Evolutionary conservation across 768 basidiomycete genomes (phyloP).

Genomic region (Leucosporidium yakuticum): DNA sequence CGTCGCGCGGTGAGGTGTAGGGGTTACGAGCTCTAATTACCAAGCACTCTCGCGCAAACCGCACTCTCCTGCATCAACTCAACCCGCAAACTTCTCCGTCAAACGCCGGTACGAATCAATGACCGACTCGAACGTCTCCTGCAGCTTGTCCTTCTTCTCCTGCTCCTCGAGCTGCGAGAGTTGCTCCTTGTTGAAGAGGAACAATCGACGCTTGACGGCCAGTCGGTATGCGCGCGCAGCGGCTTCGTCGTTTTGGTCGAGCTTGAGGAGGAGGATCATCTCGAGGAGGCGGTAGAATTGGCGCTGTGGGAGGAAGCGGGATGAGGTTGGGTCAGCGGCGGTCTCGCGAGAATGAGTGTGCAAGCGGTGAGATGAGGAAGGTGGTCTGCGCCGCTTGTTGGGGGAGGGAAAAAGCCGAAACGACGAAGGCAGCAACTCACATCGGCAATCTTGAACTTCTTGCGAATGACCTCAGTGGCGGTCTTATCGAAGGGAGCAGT

Average conservation of each 20-base stretch:
- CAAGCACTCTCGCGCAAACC: no score
- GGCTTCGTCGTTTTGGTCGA: constrained; percentile 10
- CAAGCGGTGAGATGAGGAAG: no score
- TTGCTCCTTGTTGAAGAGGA: constrained; percentile 70
- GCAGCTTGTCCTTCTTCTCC: constrained; percentile 79
- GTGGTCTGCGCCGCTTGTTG: no score
- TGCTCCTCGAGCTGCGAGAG: constrained; percentile 74
- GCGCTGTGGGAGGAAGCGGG: constrained; percentile 51
- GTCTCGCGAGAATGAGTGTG: no score
- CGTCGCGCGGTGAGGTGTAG: no score
- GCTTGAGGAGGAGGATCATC: constrained; percentile 70
- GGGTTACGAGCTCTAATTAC: no score
- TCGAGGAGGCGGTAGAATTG: constrained; percentile 89
- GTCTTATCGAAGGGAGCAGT: constrained; percentile 51
- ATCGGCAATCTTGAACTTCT: constrained; percentile 79
- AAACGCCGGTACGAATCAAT: constrained; percentile 78
- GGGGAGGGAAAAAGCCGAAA: background rate
- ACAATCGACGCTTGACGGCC: constrained; percentile 82
- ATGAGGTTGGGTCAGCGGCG: background rate
- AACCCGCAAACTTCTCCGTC: constrained; percentile 45
- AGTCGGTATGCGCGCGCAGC: constrained; percentile 64
- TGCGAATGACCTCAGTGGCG: constrained; percentile 75
- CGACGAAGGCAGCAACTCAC: constrained; percentile 48
- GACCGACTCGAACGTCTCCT: constrained; percentile 86
- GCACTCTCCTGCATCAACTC: background rate